Conservation (phyloP, 306 rosid species). For the Herpetospermum pedunculosum region DNA sequence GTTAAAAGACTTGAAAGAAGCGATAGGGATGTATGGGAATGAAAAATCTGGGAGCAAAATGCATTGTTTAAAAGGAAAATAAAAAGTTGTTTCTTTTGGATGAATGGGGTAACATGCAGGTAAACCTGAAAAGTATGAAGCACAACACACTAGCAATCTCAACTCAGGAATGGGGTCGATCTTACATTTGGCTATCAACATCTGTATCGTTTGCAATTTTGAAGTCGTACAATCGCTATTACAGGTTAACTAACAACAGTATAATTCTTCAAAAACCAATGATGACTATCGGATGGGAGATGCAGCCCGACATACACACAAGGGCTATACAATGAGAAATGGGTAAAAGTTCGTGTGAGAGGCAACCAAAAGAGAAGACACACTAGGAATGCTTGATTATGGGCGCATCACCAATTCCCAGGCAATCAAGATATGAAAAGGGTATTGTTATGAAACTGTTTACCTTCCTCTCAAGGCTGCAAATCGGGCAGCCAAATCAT, state of each 20-base stretch:
- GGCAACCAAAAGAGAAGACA: background rate
- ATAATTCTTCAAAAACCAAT: background rate
- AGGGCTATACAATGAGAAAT: constrained; percentile 1
- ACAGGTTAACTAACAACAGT: background rate
- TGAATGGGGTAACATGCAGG: background rate
- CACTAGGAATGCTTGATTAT: background rate
- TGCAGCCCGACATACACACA: background rate
- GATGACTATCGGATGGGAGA: background rate
- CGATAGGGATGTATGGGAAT: background rate
- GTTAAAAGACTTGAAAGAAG: background rate
- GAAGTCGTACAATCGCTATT: constrained; percentile 2
- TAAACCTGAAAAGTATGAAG: background rate
- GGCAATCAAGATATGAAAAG: background rate
- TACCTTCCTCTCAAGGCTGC: constrained; percentile 72
- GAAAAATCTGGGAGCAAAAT: background rate
- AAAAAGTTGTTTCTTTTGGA: background rate
- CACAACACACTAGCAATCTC: background rate
- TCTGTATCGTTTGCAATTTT: constrained; percentile 4
- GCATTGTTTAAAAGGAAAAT: background rate
- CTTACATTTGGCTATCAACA: constrained; percentile 3
- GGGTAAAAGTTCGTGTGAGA: background rate
- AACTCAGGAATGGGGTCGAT: background rate
- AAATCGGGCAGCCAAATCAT: constrained; percentile 71
- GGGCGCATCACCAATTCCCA: background rate
- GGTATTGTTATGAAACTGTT: background rate